Evolutionary conservation across 2,329 filamentous ascomycete genomes (phyloP), one percentile per base, ranked within the genome.

Genomic region (Blastomyces emzantsi): DNA sequence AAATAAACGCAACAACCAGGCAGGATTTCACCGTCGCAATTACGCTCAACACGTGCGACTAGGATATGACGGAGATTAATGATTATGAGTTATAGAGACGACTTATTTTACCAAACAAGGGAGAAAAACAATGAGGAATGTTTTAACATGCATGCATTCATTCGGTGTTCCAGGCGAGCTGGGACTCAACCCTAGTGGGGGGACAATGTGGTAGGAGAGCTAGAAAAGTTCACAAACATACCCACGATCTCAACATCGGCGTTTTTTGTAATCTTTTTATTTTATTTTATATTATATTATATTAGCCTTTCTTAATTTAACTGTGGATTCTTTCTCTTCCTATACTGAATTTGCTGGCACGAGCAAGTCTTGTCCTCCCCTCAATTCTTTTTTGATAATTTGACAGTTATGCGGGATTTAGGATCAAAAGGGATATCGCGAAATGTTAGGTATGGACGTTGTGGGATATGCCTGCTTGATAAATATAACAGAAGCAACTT

Each of bases 231-330:
- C 7, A 63, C 74, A 71, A 74, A 71, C 75, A 77, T 74, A 77
- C 74, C 74, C 67, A 79, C 79, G 77, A 80, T 78, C 77, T 80
- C 77, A 80, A 80, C 77, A 80, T 80, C 76, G 77, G 78, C 77
- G 74, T 77, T 76, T 69, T 61, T 41, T 54, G 13, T 28, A 28
- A 28, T 52, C 22, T 52, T 28, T 28, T 43, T 11, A 2, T 25
- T 28, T 41, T 43, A 11, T 5, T 25, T 28, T 41, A 2, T 43
- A 5, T 43, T 43, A 9, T 41, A 62, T 49, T 57, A 28, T 28
- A 55, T 57, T 62, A 22, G 17, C 56, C 30, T 28, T 62, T 62
- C 9, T 55, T 17, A 52, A 39, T 54, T 62, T 11, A 49, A 47
- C 54, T 55, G 30, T 62, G 47, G 33, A 43, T 63, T n/a, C 22